Evolutionary conservation across 2,329 filamentous ascomycete species (phyloP).

Genomic region (Cytospora mali): DNA sequence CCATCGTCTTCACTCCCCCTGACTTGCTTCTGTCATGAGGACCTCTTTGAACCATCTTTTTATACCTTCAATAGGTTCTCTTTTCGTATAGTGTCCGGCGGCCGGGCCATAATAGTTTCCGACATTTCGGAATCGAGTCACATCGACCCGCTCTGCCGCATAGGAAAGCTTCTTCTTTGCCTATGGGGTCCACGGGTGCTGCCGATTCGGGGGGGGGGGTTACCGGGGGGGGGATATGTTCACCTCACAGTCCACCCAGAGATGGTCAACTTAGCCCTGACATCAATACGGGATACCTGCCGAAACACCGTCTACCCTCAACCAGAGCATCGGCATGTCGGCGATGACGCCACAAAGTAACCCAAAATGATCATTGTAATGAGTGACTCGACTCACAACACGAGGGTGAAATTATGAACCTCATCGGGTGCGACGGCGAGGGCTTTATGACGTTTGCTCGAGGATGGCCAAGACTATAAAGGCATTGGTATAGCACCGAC

Average conservation of each 20-base stretch:
- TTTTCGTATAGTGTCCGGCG: not conserved
- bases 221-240: not conserved
- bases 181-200: no score
- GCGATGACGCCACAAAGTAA: conserved; percentile 17
- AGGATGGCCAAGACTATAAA: conserved; percentile 13
- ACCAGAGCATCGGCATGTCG: conserved; percentile 17
- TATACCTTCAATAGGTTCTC: no score
- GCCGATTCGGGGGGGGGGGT: no score
- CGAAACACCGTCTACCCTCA: conserved; percentile 1
- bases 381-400: conserved; percentile 2
- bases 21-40: not conserved
- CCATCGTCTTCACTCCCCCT: not conserved
- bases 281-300: not conserved
- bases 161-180: not conserved
- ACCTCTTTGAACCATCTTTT: not conserved
- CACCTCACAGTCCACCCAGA: no score
- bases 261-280: not conserved
- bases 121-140: conserved; percentile 5
- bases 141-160: not conserved
- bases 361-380: not conserved
- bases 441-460: not conserved
- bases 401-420: not conserved
- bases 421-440: not conserved
- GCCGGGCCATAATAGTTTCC: not conserved
- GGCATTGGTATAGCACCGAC: not conserved